Conservation (phyloP, 1,139 yeast genomes). For the Kluyveromyces marxianus region DNA sequence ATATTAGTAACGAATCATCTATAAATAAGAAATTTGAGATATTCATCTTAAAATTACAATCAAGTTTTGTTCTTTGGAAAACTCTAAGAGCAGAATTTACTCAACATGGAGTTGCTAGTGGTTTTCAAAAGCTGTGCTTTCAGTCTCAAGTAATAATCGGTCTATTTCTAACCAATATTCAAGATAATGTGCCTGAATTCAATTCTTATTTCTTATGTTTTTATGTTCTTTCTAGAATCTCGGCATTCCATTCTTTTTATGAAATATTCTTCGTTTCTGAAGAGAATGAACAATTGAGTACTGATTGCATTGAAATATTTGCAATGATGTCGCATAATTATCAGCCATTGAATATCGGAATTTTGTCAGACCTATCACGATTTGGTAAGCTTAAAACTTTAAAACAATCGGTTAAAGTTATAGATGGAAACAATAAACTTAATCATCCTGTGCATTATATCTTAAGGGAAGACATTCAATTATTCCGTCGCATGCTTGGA, state of each 20-base stretch:
- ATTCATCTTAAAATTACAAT: constrained; percentile 17
- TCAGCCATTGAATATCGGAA: background rate
- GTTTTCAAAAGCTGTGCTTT: constrained; percentile 17
- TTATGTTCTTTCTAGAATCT: constrained; percentile 15
- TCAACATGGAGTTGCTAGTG: constrained; percentile 17
- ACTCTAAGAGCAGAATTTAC: constrained; percentile 19
- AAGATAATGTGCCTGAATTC: constrained; percentile 12
- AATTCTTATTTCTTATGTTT: constrained; percentile 24
- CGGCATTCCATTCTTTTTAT: constrained; percentile 22
- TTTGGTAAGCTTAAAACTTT: constrained; percentile 16
- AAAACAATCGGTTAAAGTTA: constrained; percentile 20
- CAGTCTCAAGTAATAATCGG: constrained; percentile 17
- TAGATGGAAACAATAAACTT: constrained; percentile 14
- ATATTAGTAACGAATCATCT: constrained; percentile 11
- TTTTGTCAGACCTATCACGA: constrained; percentile 10
- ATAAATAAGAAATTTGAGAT: constrained; percentile 20
- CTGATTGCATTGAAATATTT: constrained; percentile 20
- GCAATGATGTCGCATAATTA: background rate
- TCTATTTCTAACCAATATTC: constrained; percentile 19
- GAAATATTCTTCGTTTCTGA: constrained; percentile 19
- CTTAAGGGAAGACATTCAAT: constrained; percentile 23
- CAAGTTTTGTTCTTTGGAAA: constrained; percentile 25
- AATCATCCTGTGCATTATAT: constrained; percentile 26
- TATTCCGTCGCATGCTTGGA: constrained; percentile 2
- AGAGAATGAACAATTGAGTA: constrained; percentile 16